Conservation (phyloP, 352 stramenopile species). For the Peronospora destructor region DNA sequence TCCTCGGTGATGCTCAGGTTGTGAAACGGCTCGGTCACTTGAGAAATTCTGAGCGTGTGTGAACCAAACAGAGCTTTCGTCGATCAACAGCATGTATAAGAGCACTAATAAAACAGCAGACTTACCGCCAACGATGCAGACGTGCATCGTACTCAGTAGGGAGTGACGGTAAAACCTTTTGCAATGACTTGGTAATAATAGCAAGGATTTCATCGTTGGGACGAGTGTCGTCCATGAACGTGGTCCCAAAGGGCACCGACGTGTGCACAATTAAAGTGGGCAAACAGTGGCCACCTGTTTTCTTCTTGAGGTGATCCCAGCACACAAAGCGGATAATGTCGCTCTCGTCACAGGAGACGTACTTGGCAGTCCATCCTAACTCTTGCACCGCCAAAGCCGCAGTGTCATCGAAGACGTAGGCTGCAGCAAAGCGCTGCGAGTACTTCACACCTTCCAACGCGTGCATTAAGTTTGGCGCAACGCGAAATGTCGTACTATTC, state of each 20-base stretch:
- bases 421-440: conserved; percentile 63
- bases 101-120: neutral
- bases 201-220: conserved; percentile 48
- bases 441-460: conserved; percentile 48
- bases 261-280: conserved; percentile 56
- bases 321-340: conserved; percentile 68
- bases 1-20: conserved; percentile 17
- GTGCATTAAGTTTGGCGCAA: conserved; percentile 19
- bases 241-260: conserved; percentile 47
- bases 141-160: conserved; percentile 38
- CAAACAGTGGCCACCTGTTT: conserved; percentile 1
- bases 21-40: conserved; percentile 44
- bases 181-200: conserved; percentile 41
- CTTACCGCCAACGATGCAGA: conserved; percentile 64
- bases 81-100: conserved; percentile 1
- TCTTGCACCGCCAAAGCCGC: conserved; percentile 31
- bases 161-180: conserved; percentile 50
- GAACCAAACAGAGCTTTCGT: neutral
- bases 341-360: conserved; percentile 44
- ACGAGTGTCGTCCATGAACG: conserved; percentile 52
- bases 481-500: conserved; percentile 37
- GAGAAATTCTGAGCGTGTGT: conserved; percentile 53
- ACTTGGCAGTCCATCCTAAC: conserved; percentile 61
- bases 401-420: conserved; percentile 51
- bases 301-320: conserved; percentile 72